phyloP scores from a whole-genome alignment of 1,284 basidiomycete species.

The Gomphus bonarii region DNA sequence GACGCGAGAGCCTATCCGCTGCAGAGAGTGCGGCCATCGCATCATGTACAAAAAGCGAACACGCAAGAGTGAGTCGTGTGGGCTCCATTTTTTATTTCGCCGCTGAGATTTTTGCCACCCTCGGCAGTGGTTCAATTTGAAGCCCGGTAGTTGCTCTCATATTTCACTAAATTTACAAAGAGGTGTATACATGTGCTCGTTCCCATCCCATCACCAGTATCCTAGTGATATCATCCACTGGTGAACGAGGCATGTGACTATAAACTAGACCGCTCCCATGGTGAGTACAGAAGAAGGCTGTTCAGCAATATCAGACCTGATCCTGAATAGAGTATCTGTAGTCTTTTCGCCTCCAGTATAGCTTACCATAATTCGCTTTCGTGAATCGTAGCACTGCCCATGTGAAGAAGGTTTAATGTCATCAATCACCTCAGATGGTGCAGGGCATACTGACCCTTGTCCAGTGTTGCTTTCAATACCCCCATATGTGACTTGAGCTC shows the following conservation, averaged over 20 bases:
- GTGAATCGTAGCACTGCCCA: slow-evolving; percentile 41
- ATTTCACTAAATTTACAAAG: background rate
- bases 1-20: slow-evolving; percentile 91
- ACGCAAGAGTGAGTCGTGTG: slow-evolving; percentile 71
- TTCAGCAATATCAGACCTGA: slow-evolving; percentile 18
- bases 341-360: slow-evolving; percentile 40
- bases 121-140: slow-evolving; percentile 77
- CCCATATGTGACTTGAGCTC: slow-evolving; percentile 1
- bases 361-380: slow-evolving; percentile 24
- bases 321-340: slow-evolving; percentile 33
- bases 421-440: slow-evolving; percentile 34
- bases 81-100: slow-evolving; percentile 8
- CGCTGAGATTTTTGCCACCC: slow-evolving; percentile 12
- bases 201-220: slow-evolving; percentile 26
- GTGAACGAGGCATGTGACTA: slow-evolving; percentile 47
- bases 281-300: background rate
- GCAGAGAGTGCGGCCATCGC: slow-evolving; percentile 93
- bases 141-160: slow-evolving; percentile 45
- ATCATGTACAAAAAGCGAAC: slow-evolving; percentile 99
- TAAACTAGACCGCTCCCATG: slow-evolving; percentile 18
- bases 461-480: background rate
- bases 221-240: slow-evolving; percentile 37
- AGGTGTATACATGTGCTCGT: background rate
- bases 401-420: slow-evolving; percentile 4
- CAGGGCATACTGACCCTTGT: slow-evolving; percentile 29